Base-by-base conservation (phyloP, 169 alveolate genomes). In the Cryptosporidium xiaoi region DNA sequence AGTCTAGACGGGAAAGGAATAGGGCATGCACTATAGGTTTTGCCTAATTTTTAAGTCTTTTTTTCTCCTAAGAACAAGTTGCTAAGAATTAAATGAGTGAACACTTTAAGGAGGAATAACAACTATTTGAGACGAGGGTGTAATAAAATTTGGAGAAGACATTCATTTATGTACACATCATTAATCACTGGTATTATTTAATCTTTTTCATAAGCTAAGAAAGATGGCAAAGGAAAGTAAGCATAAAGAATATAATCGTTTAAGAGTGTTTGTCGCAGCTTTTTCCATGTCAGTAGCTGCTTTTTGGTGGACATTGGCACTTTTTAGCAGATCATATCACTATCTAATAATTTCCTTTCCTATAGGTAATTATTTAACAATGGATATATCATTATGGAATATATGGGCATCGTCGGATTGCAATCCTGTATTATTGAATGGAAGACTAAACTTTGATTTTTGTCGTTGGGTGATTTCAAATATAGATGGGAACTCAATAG, bases 371-470 rank as follows among this genome's bases (percentile, higher is more conserved):
- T 77, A 77, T 33, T 34, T 77, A n/a, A 46, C 87, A 56, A 60
- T 77, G 71, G 87, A 77, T 33, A 77, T 77, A 58, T 77, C 87
- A 40, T 20, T 77, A 24, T 77, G 87, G 87, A 77, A 77, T 77
- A 62, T 77, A 56, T 77, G 87, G 87, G 87, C 87, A 24, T 77
- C 87, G 20, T 77, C 87, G 0, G 87, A 77, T 50, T 77, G 87
- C 29, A 60, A 56, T 24, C 87, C 87, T 16, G 44, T 56, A 44
- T 58, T 77, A 3, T 1, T 77, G 7, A 56, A 62, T 40, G 71
- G 71, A 13, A 77, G 71, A 48, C 48, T 77, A 24, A 77, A 77
- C 51, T 60, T 77, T 46, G 87, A 77, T 29, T 77, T 77, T 62
- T 77, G 87, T 27, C 58, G 71, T 10, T 77, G 69, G 71, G 71